Conservation (phyloP, 2,329 filamentous ascomycete species). For the Aspergillus sp. region DNA sequence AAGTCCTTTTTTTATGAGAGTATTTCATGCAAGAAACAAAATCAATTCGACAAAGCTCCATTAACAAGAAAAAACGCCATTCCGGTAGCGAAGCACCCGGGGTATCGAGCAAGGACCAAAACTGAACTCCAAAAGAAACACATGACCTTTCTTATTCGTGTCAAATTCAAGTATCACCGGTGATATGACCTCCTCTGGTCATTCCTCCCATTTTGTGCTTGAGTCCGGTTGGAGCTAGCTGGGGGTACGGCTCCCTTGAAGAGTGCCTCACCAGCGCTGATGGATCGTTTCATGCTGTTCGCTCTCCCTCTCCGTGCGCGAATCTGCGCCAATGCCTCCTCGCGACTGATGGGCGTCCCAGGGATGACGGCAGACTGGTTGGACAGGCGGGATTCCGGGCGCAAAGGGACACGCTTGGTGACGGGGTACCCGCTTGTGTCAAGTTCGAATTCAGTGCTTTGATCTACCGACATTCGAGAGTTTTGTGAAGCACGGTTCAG, state of each 20-base stretch:
- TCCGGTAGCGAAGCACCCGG: no score
- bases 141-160: no score
- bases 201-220: constrained; percentile 7
- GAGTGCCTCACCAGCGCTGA: constrained; percentile 31
- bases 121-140: no score
- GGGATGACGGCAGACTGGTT: constrained; percentile 25
- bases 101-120: no score
- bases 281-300: constrained; percentile 37
- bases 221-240: constrained; percentile 24
- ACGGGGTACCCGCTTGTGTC: constrained; percentile 13
- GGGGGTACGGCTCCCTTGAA: constrained; percentile 19
- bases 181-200: no score
- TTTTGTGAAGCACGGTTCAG: constrained; percentile 1
- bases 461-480: constrained; percentile 2
- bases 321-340: constrained; percentile 45
- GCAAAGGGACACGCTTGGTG: constrained; percentile 27
- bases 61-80: no score
- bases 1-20: no score
- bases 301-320: constrained; percentile 41
- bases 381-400: constrained; percentile 17
- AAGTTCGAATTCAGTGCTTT: constrained; percentile 1
- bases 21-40: no score
- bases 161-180: no score
- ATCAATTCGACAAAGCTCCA: no score
- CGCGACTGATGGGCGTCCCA: constrained; percentile 40